Evolutionary conservation across 495 filamentous ascomycete species (phyloP), one percentile per base, ranked within the genome.

Genomic region (Poronia punctata): DNA sequence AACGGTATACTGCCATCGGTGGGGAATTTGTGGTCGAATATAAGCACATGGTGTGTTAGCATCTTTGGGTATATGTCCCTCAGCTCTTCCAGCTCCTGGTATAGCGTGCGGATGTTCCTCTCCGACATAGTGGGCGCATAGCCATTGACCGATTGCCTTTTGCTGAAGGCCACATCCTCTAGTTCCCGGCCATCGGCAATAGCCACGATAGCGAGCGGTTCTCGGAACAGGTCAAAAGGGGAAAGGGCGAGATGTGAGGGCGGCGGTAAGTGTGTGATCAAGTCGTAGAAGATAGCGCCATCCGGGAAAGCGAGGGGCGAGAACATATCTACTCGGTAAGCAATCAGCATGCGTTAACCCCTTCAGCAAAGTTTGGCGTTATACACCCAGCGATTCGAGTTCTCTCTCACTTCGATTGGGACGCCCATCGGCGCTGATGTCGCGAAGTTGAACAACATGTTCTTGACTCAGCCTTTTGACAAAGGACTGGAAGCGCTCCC

Each of bases 221-320:
- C 84, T 49, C 86, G 71, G 54, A 81, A 90, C 17, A 86, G 64
- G 52, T 95, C 88, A 62, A 93, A 94, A 1, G 89, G 89, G 11
- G 83, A 83, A 21, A 90, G 60, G 15, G 83, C 75, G 12, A 87
- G 65, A 56, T 89, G 87, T 25, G 85, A 83, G 24, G 83, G 72
- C 24, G 86, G 75, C 34, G 87, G 79, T 46, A 84, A 68, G 45
- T 85, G 82, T 35, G 83, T 86, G 26, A 84, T 82, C 38, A 96
- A 71, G 57, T 95, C 84, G 72, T 93, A 96, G 46, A 96, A 75
- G 48, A 99, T 82, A 48, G 81, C 78, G 39, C 92, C 92, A 44
- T 78, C 78, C 7, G 90, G 90, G 59, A 94, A 97, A 2, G 87
- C 88, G 48, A 94, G 70, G 18, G 92, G 92, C 29, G 88, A 93